Percentiles rank a stretch among this genome's conserved stretches.
Evolutionary conservation across 352 stramenopile genomes (phyloP).

Genomic region (Globisporangium spinosum): DNA sequence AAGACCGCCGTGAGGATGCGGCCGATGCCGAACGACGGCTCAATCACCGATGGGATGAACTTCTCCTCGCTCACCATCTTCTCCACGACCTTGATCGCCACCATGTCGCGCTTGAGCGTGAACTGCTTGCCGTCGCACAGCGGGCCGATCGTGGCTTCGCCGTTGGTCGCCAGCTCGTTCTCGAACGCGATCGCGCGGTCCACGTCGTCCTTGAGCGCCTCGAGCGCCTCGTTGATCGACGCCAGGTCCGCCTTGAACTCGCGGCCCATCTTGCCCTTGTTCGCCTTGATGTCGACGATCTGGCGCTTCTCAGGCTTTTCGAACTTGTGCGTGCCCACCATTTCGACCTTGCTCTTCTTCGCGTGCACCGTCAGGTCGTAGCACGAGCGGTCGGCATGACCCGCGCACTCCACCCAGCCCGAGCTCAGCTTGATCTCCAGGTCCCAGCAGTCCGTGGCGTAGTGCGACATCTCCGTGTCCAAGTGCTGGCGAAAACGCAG

Average conservation of each 20-base stretch:
- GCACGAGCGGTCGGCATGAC: slow-evolving; percentile 97
- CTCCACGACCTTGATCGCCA: slow-evolving; percentile 92
- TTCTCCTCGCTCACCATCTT: slow-evolving; percentile 97
- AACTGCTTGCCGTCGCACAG: slow-evolving; percentile 87
- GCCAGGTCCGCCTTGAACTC: slow-evolving; percentile 94
- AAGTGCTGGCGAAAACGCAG: slow-evolving; percentile 99
- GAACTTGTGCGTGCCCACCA: slow-evolving; percentile 88
- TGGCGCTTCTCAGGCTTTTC: slow-evolving; percentile 93
- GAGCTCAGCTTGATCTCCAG: slow-evolving; percentile 98
- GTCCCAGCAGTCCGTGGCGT: slow-evolving; percentile 99
- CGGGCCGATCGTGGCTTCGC: slow-evolving; percentile 87
- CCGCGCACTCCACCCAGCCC: slow-evolving; percentile 98
- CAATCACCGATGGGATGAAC: slow-evolving; percentile 98
- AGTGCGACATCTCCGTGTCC: slow-evolving; percentile 99
- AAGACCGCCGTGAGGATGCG: slow-evolving; percentile 97
- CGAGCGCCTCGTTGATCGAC: slow-evolving; percentile 64
- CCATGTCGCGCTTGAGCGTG: slow-evolving; percentile 93
- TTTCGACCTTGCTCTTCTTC: slow-evolving; percentile 87
- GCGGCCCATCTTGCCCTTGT: slow-evolving; percentile 96
- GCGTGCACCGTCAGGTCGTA: slow-evolving; percentile 94
- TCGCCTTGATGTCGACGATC: slow-evolving; percentile 92
- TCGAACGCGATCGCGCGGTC: slow-evolving; percentile 88
- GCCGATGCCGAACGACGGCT: slow-evolving; percentile 99
- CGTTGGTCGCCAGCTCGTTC: slow-evolving; percentile 85
- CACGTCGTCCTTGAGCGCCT: slow-evolving; percentile 89